Percentiles rank a stretch among this genome's conserved stretches.
Conservation (phyloP, 2,329 filamentous ascomycete genomes). For the Dactylellina drechsleri region DNA sequence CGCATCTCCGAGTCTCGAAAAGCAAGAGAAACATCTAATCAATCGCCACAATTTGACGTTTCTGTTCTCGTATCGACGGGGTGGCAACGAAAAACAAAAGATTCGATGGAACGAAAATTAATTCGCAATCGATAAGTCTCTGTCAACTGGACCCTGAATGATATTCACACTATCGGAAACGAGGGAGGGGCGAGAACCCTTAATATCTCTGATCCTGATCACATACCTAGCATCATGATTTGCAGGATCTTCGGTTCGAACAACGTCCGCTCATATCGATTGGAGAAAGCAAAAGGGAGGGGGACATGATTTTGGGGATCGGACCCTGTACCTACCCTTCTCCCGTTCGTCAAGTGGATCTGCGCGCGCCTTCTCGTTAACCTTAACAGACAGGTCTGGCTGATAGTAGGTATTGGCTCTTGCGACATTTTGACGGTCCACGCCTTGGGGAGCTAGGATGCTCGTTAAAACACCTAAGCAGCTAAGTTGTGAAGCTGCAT, state of each 20-base stretch:
- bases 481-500: slow-evolving; percentile 26
- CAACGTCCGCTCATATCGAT: not conserved
- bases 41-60: slow-evolving; percentile 38
- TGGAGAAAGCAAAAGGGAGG: slow-evolving; percentile 9
- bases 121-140: slow-evolving; percentile 29
- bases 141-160: slow-evolving; percentile 29
- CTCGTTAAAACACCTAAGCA: not conserved
- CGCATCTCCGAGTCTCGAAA: slow-evolving; percentile 27
- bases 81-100: slow-evolving; percentile 35
- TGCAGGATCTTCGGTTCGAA: slow-evolving; percentile 44
- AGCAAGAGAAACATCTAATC: slow-evolving; percentile 24
- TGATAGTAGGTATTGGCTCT: not conserved
- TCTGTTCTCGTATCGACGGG: slow-evolving; percentile 19
- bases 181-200: slow-evolving; percentile 16
- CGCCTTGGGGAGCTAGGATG: not conserved
- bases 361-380: slow-evolving; percentile 41
- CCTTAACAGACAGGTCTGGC: slow-evolving; percentile 30
- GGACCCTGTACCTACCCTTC: slow-evolving; percentile 25
- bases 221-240: slow-evolving; percentile 46
- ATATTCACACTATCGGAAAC: not conserved
- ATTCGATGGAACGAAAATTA: not conserved
- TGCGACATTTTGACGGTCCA: no score
- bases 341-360: slow-evolving; percentile 51
- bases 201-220: slow-evolving; percentile 30
- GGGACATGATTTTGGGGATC: not conserved